Percentiles rank a stretch among this genome's conserved stretches.
phyloP scores from a whole-genome alignment of 208 protist genomes.

The Acanthamoeba castellanii region DNA sequence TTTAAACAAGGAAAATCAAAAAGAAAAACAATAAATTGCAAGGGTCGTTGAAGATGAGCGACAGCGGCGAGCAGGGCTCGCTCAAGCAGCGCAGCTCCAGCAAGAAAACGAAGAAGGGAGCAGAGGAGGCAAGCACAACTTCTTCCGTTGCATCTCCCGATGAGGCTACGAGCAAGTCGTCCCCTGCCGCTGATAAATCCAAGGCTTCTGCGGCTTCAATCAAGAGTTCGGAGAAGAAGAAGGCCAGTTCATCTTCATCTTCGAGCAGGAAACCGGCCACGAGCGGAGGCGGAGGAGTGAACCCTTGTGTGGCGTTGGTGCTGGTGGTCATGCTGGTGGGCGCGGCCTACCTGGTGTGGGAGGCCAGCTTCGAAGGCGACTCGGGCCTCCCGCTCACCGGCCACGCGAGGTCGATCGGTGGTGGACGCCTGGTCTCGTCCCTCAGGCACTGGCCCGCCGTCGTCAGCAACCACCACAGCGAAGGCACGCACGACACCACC shows the following conservation, averaged over 20 bases:
- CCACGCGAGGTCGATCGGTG: not conserved
- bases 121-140: not conserved
- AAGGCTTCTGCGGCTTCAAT: no score
- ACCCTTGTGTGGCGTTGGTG: constrained; percentile 37
- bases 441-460: constrained; percentile 38
- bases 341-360: constrained; percentile 41
- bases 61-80: not conserved
- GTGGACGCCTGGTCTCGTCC: constrained; percentile 39
- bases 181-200: not conserved
- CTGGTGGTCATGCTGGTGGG: constrained; percentile 28
- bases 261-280: not conserved
- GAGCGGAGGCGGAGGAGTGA: not conserved
- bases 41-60: not conserved
- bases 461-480: constrained; percentile 11
- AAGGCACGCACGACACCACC: not conserved
- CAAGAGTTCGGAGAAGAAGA: not conserved
- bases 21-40: not conserved
- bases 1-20: not conserved
- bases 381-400: not conserved
- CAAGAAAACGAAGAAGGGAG: not conserved
- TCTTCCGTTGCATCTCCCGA: no score
- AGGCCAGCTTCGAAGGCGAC: constrained; percentile 56
- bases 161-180: not conserved
- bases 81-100: not conserved
- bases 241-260: not conserved